These are phyloP conservation scores for Fennellomyces sp. DNA, from an alignment of 371 early-diverging fungal species.

Conservation along the genomic window DNA sequence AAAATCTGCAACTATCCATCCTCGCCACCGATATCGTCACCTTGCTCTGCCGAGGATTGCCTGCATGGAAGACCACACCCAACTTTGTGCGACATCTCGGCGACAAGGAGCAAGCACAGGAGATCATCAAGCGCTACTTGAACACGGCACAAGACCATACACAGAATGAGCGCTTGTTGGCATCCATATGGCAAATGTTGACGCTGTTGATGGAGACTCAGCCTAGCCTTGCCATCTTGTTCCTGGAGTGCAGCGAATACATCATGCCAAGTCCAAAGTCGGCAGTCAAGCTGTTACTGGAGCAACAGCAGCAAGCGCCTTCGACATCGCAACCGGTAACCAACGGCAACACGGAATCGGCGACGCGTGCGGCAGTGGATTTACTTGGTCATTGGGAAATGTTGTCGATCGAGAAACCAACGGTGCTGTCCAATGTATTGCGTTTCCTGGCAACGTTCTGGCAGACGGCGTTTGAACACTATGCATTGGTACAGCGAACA, in stretches of 20 bases:
- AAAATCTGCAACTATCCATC: conserved; percentile 28
- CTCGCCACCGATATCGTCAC: conserved; percentile 39
- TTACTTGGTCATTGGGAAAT: conserved; percentile 36
- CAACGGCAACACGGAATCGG: conserved; percentile 26
- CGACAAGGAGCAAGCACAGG: conserved; percentile 38
- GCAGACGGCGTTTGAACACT: conserved; percentile 51
- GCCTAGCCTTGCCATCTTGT: conserved; percentile 46
- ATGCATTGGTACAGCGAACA: conserved; percentile 44
- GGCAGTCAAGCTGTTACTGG: conserved; percentile 54
- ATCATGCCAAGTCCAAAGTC: conserved; percentile 57
- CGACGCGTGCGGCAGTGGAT: conserved; percentile 42
- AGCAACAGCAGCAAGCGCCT: conserved; percentile 52
- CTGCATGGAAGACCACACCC: conserved; percentile 34
- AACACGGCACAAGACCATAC: conserved; percentile 34
- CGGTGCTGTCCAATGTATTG: conserved; percentile 38
- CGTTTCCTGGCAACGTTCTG: conserved; percentile 51
- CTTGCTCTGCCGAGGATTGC: conserved; percentile 28
- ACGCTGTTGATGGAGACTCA: conserved; percentile 42
- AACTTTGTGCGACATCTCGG: conserved; percentile 48
- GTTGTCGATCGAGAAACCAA: conserved; percentile 37
- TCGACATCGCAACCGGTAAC: not conserved
- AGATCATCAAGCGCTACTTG: conserved; percentile 37
- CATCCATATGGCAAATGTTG: conserved; percentile 47
- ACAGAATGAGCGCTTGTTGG: conserved; percentile 29
- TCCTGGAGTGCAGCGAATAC: conserved; percentile 52